phyloP scores from a whole-genome alignment of 495 filamentous ascomycete species.

The Podospora appendiculata region DNA sequence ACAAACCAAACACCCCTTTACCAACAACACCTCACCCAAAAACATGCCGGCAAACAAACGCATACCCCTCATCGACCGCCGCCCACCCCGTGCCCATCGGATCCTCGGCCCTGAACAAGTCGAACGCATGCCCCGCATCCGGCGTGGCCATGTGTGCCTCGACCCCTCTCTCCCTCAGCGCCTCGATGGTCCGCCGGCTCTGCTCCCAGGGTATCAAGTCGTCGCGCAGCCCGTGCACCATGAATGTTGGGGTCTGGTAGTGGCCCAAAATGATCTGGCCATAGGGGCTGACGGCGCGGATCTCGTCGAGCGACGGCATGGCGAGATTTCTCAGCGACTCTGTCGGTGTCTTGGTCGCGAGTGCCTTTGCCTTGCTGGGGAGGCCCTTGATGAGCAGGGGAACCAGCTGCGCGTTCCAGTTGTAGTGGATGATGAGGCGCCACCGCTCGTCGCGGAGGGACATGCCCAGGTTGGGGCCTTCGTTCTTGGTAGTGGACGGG shows the following conservation, averaged over 20 bases:
- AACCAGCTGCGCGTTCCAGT: slow-evolving; percentile 35
- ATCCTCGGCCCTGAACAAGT: background rate
- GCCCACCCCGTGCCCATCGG: background rate
- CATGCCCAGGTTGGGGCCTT: background rate
- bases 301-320: background rate
- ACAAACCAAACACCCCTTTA: no score
- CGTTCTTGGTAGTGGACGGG: no score
- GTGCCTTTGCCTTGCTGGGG: background rate
- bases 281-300: slow-evolving; percentile 25
- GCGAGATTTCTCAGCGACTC: slow-evolving; percentile 3
- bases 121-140: background rate
- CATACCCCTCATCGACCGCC: slow-evolving; percentile 2
- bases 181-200: slow-evolving; percentile 21
- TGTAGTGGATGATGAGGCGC: slow-evolving; percentile 36
- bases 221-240: slow-evolving; percentile 37
- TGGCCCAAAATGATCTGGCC: slow-evolving; percentile 28
- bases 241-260: slow-evolving; percentile 39
- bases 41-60: background rate
- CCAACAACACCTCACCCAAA: no score
- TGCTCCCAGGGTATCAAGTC: slow-evolving; percentile 43
- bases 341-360: background rate
- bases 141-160: slow-evolving; percentile 11
- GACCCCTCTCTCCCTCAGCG: slow-evolving; percentile 20
- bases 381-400: slow-evolving; percentile 27
- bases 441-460: slow-evolving; percentile 24